phyloP scores from a whole-genome alignment of 805 yeast species.

The Spathaspora girioi region DNA sequence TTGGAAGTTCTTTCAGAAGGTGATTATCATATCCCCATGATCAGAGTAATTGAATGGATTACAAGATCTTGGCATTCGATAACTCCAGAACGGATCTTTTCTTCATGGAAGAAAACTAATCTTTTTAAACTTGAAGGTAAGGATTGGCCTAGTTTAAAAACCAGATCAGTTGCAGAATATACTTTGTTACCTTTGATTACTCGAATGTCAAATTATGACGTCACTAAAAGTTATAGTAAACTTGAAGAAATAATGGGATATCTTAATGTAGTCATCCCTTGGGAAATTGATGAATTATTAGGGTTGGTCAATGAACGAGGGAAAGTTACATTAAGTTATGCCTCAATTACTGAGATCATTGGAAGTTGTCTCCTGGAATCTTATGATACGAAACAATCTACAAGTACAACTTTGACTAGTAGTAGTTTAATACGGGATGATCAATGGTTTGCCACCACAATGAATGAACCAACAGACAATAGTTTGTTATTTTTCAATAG shows the following conservation, averaged over 20 bases:
- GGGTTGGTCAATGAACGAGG: conserved; percentile 46
- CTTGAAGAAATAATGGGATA: conserved; percentile 42
- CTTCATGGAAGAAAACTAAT: conserved; percentile 34
- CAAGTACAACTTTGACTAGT: background rate
- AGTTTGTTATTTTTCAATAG: conserved; percentile 4
- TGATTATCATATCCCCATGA: conserved; percentile 47
- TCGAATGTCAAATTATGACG: conserved; percentile 11
- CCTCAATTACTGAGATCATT: conserved; percentile 58
- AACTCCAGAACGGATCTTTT: conserved; percentile 25
- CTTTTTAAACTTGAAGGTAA: conserved; percentile 20
- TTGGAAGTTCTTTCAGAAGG: conserved; percentile 32
- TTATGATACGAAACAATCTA: conserved; percentile 4
- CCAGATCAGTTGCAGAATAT: conserved; percentile 11
- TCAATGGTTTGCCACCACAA: conserved; percentile 5
- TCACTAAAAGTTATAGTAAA: conserved; percentile 34
- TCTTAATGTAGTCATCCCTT: conserved; percentile 49
- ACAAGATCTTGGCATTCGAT: conserved; percentile 52
- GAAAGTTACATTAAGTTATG: conserved; percentile 42
- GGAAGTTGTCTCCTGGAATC: conserved; percentile 55
- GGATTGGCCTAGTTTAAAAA: conserved; percentile 26
- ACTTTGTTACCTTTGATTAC: conserved; percentile 10
- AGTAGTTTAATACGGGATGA: conserved; percentile 1
- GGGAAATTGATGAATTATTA: conserved; percentile 55
- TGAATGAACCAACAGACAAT: background rate
- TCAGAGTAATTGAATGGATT: conserved; percentile 56